phyloP scores from a whole-genome alignment of 2,329 filamentous ascomycete species.

The Sarocladium kiliense region DNA sequence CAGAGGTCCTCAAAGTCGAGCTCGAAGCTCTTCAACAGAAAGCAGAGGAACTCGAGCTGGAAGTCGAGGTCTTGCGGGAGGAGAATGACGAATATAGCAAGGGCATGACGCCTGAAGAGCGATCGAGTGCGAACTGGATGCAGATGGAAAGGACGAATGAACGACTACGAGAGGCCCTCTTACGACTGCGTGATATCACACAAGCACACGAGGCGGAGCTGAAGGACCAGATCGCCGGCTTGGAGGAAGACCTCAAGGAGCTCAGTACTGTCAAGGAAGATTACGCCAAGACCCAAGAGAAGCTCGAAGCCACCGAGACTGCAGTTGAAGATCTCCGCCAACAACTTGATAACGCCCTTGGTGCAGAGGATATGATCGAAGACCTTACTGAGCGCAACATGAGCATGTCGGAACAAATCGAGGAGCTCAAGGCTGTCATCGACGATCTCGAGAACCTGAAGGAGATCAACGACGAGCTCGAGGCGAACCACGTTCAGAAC shows the following conservation, averaged over 20 bases:
- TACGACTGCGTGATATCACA: slow-evolving; percentile 80
- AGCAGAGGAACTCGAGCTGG: slow-evolving; percentile 78
- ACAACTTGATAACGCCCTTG: slow-evolving; percentile 83
- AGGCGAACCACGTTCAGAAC: slow-evolving; percentile 86
- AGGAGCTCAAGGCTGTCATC: slow-evolving; percentile 74
- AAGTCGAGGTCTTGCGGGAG: slow-evolving; percentile 79
- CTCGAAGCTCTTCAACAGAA: slow-evolving; percentile 70
- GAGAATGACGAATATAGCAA: slow-evolving; percentile 81
- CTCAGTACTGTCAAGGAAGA: slow-evolving; percentile 62
- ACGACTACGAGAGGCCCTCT: slow-evolving; percentile 75
- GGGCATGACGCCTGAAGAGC: slow-evolving; percentile 84
- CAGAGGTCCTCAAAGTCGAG: slow-evolving; percentile 76
- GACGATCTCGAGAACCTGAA: slow-evolving; percentile 85
- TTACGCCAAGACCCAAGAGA: slow-evolving; percentile 65
- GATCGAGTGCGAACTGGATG: slow-evolving; percentile 79
- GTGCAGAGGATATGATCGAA: slow-evolving; percentile 91
- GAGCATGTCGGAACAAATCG: slow-evolving; percentile 74
- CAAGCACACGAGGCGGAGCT: slow-evolving; percentile 80
- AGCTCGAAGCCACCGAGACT: slow-evolving; percentile 65
- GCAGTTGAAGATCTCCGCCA: slow-evolving; percentile 81
- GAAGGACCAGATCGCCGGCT: slow-evolving; percentile 64
- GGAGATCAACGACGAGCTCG: slow-evolving; percentile 91
- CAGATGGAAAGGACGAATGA: slow-evolving; percentile 91
- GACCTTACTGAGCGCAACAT: slow-evolving; percentile 85
- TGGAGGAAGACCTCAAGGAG: slow-evolving; percentile 71